Evolutionary conservation across 2,329 filamentous ascomycete species (phyloP), one percentile per base, ranked within the genome.

Genomic region (Epichloe scottii): DNA sequence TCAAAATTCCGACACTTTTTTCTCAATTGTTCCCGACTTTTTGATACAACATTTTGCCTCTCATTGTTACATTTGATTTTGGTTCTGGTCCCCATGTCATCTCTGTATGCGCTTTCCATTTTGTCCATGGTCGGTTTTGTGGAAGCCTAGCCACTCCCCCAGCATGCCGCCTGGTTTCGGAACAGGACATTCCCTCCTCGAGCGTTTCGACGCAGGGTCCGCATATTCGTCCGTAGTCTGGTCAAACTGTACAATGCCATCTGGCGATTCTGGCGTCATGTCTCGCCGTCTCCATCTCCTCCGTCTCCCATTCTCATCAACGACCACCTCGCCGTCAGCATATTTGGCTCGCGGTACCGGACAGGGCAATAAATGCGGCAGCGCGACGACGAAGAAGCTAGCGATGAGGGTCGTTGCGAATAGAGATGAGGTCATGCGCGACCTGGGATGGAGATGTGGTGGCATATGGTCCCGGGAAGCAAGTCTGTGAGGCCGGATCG

Each of bases 401-500:
- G 89, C 83, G 55, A 87, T 77, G 50, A 97, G 79, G 1, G 91
- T 97, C n/a, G 86, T 88, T 48, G 89, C 89, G 72, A 98, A 98
- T 54, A 98, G 84, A 44, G 89, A 93, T 51, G 87, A 90, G 60
- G 93, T 98, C 72, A 89, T 87, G 61, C 88, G 84, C 59, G 91
- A 97, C 68, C 90, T 84, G 35, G 93, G 93, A 68, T 98, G 93
- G 41, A 98, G 82, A 70, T 91, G 85, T 55, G 88, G 87, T 62
- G 88, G 83, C 87, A 93, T 30, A 30, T 93, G 65, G 63, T 58
- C 49, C 53, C 49, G 46, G 51, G 30, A 46, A 49, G 33, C 26
- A 17, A 35, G 26, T 44, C 34, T 39, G 33, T 33, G 3, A 11
- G 17, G 21, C 49, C 42, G 49, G 49, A 50, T 48, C 47, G 30